Evolutionary conservation across 768 basidiomycete species (phyloP).

Genomic region (Nevesoporus exiguus): DNA sequence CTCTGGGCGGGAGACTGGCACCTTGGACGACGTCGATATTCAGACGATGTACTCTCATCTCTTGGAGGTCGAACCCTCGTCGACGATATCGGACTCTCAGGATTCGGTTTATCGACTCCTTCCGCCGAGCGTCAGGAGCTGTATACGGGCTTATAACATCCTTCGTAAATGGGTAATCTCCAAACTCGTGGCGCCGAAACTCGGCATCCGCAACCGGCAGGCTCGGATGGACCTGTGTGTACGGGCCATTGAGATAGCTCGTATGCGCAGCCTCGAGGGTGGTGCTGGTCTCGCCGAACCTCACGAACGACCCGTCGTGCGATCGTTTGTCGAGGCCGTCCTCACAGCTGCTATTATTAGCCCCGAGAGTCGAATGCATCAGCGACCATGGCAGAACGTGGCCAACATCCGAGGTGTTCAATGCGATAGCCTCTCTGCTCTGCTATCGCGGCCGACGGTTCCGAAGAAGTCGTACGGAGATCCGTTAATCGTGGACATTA

Average conservation of each 20-base stretch:
- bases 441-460: constrained; percentile 51
- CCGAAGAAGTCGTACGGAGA: constrained; percentile 45
- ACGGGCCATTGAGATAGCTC: constrained; percentile 69
- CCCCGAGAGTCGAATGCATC: constrained; percentile 73
- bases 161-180: constrained; percentile 78
- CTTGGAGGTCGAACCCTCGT: constrained; percentile 68
- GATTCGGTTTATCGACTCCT: constrained; percentile 71
- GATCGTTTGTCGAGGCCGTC: constrained; percentile 80
- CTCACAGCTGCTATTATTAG: constrained; percentile 74
- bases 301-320: constrained; percentile 59
- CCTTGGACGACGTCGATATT: constrained; percentile 65
- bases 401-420: constrained; percentile 57
- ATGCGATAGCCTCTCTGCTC: constrained; percentile 56
- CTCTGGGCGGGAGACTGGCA: constrained; percentile 47
- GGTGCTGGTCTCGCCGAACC: constrained; percentile 33
- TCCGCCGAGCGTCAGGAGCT: constrained; percentile 72
- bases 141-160: constrained; percentile 71
- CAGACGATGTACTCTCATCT: constrained; percentile 76
- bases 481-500: constrained; percentile 67
- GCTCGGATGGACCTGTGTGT: constrained; percentile 70
- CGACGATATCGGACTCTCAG: constrained; percentile 66
- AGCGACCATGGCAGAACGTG: constrained; percentile 75
- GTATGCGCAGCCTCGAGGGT: constrained; percentile 53
- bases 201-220: constrained; percentile 64
- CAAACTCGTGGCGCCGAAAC: constrained; percentile 58